A percentile compares a stretch with the other conserved stretches of the same genome.
These are phyloP conservation scores for Fusarium torreyae DNA, from an alignment of 2,329 filamentous ascomycete species.

Conservation along the genomic window DNA sequence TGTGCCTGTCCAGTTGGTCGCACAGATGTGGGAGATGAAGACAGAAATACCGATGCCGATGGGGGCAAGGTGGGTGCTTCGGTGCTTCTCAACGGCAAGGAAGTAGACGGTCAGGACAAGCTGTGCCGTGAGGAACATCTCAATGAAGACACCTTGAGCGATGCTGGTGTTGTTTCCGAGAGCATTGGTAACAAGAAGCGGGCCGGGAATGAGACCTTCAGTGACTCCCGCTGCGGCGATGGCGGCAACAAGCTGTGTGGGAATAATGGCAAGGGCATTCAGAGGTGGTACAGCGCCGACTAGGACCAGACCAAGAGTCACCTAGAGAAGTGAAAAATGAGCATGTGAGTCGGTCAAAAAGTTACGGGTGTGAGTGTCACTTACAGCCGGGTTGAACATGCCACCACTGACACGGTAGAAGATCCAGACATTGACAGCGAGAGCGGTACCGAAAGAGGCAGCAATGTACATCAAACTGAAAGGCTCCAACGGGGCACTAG, in stretches of 20 bases:
- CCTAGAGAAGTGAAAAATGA: slow-evolving; percentile 48
- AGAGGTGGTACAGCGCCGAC: slow-evolving; percentile 69
- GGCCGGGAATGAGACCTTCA: slow-evolving; percentile 70
- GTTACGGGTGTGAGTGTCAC: slow-evolving; percentile 36
- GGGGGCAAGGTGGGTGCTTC: slow-evolving; percentile 78
- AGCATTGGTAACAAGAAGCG: slow-evolving; percentile 69
- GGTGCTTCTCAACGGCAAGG: slow-evolving; percentile 81
- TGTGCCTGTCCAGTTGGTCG: slow-evolving; percentile 64
- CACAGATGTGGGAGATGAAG: slow-evolving; percentile 70
- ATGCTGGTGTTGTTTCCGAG: slow-evolving; percentile 67
- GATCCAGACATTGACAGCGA: slow-evolving; percentile 70
- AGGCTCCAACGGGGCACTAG: slow-evolving; percentile 51
- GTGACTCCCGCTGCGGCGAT: slow-evolving; percentile 73
- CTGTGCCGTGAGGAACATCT: slow-evolving; percentile 76
- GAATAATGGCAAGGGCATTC: slow-evolving; percentile 66
- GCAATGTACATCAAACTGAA: slow-evolving; percentile 65
- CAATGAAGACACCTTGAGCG: slow-evolving; percentile 75
- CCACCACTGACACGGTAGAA: slow-evolving; percentile 70
- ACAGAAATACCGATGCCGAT: slow-evolving; percentile 80
- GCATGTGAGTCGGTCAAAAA: slow-evolving; percentile 7
- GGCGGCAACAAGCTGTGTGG: slow-evolving; percentile 70
- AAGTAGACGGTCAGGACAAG: slow-evolving; percentile 77
- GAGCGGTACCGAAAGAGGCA: slow-evolving; percentile 64
- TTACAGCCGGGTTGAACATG: slow-evolving; percentile 67
- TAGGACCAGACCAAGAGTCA: slow-evolving; percentile 73